Evolutionary conservation across 2,329 filamentous ascomycete species (phyloP).

Genomic region (Westerdykella sp.): DNA sequence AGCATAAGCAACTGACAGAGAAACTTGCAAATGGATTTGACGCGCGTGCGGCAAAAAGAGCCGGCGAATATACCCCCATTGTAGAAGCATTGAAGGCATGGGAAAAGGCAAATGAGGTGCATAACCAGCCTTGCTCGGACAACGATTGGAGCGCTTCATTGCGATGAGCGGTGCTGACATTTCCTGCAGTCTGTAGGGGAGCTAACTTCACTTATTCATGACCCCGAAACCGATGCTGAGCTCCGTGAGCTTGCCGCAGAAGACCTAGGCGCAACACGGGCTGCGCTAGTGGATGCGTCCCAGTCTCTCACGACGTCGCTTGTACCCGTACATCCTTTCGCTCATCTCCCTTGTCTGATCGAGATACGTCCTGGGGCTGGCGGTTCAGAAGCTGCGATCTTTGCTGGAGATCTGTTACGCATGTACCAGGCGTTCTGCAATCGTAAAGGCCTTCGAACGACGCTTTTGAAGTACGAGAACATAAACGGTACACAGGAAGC

Average conservation of each 20-base stretch:
- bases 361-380: conserved; percentile 91
- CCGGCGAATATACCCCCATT: conserved; percentile 51
- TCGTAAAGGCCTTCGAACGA: conserved; percentile 58
- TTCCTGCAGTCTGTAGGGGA: conserved; percentile 52
- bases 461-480: conserved; percentile 73
- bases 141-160: background rate
- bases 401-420: conserved; percentile 75
- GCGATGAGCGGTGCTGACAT: conserved; percentile 13
- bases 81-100: conserved; percentile 51
- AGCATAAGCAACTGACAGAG: conserved; percentile 50
- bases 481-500: conserved; percentile 56
- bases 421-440: conserved; percentile 85
- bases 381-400: conserved; percentile 84
- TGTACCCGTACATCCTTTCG: conserved; percentile 84
- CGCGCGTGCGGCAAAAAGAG: conserved; percentile 49
- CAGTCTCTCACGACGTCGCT: conserved; percentile 67
- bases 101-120: conserved; percentile 53
- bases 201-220: conserved; percentile 68
- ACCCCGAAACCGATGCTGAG: conserved; percentile 55
- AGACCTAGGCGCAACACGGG: conserved; percentile 64
- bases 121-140: conserved; percentile 8
- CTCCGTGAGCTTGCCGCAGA: conserved; percentile 54
- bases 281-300: conserved; percentile 57
- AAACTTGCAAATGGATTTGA: conserved; percentile 52
- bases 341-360: conserved; percentile 79